Conservation (phyloP, 2,329 filamentous ascomycete species). For the Penicillium decumbens region DNA sequence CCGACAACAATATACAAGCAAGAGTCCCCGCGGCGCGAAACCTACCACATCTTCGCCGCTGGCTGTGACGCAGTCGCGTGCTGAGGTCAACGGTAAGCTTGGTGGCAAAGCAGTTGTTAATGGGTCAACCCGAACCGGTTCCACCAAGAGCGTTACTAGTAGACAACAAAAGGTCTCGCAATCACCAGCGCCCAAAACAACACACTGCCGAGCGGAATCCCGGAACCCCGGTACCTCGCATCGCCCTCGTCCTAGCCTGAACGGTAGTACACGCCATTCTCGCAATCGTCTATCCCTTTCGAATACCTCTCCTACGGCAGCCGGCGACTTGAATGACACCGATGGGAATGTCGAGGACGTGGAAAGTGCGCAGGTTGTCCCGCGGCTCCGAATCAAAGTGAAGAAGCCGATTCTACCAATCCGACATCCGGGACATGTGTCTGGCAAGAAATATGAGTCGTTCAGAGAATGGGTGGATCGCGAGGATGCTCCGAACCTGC, state of each 20-base stretch:
- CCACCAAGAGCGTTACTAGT: conserved; percentile 22
- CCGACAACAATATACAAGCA: conserved; percentile 33
- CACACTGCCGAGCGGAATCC: conserved; percentile 28
- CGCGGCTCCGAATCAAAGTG: conserved; percentile 46
- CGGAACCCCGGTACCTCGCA: conserved; percentile 26
- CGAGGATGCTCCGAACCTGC: conserved; percentile 43
- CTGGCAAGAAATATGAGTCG: conserved; percentile 45
- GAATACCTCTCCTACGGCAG: conserved; percentile 15
- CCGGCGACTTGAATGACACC: conserved; percentile 10
- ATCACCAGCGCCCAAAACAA: conserved; percentile 26
- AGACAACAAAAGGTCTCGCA: conserved; percentile 22
- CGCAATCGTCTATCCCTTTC: conserved; percentile 28
- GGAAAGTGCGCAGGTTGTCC: conserved; percentile 25
- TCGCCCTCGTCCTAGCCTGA: conserved; percentile 17
- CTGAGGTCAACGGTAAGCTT: conserved; percentile 30
- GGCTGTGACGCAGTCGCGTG: conserved; percentile 26
- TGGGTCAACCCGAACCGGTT: conserved; percentile 28
- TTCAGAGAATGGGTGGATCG: conserved; percentile 62
- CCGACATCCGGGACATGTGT: conserved; percentile 51
- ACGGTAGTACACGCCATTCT: conserved; percentile 22
- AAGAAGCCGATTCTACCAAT: conserved; percentile 49
- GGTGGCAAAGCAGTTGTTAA: conserved; percentile 30
- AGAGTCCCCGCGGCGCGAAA: conserved; percentile 25
- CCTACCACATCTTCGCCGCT: conserved; percentile 31
- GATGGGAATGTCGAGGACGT: conserved; percentile 18